Evolutionary conservation across 1,284 basidiomycete species (phyloP), one percentile per base, ranked within the genome.

Genomic region (Schizophyllum amplum): DNA sequence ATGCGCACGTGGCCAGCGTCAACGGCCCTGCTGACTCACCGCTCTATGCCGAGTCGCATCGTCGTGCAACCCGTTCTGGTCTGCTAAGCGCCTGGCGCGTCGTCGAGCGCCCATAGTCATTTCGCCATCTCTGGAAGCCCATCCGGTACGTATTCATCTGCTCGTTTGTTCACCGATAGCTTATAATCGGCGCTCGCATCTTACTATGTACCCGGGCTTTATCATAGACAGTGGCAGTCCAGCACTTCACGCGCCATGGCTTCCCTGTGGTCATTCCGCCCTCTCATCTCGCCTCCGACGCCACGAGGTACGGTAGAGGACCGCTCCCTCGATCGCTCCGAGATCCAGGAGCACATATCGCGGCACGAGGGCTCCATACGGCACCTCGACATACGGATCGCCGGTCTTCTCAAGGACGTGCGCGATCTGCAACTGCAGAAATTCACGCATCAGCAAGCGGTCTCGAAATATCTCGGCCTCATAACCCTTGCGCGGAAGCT

Each of bases 401-500:
- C 75, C 24, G 61, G 51, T 11, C 69, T 81, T 21, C 63, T 73
- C 57, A 65, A 64, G 33, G 68, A 74, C 15, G 67, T 82, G 49
- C 72, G 74, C 53, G 69, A 68, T 47, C 70, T 84, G 24, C 73
- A 77, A 57, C 70, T 74, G 59, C 72, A 74, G 64, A 76, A 73
- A 61, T 61, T 66, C 55, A 70, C 75, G 59, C 70, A 79, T 57
- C 63, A 71, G 51, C 67, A 70, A 21, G 67, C 71, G 24, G 78
- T 83, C 55, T 69, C 69, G 26, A 70, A 71, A 46, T 76, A 69
- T 62, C 75, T 71, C 60, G 79, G 81, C 26, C 66, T 78, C 46
- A 75, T 80, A 53, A 82, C 81, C 1, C 73, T 84, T 47, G 83
- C 82, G 13, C 75, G 76, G 15, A 77, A 77, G 22, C 71, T 83